phyloP scores from a whole-genome alignment of 2,329 filamentous ascomycete species.

The Pseudomassariella vexata region DNA sequence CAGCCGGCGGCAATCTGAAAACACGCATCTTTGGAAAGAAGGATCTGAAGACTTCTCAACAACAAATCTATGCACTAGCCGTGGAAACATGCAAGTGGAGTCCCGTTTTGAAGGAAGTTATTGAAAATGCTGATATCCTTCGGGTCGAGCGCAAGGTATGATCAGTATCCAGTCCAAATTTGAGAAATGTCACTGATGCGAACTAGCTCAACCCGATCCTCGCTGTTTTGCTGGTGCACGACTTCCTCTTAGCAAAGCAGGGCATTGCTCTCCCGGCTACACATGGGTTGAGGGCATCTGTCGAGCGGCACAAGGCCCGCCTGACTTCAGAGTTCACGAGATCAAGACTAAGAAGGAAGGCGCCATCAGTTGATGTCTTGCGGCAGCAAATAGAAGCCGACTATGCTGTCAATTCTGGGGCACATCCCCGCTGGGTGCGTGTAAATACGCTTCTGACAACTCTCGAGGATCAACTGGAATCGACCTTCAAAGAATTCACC shows the following conservation, averaged over 20 bases:
- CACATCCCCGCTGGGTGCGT: conserved; percentile 85
- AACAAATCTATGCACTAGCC: conserved; percentile 81
- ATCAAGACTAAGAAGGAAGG: conserved; percentile 65
- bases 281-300: conserved; percentile 69
- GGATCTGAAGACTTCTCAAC: conserved; percentile 68
- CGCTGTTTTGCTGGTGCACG: conserved; percentile 77
- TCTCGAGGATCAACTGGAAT: conserved; percentile 64
- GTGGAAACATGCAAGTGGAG: conserved; percentile 91
- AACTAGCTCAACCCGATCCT: conserved; percentile 72
- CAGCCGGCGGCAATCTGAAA: conserved; percentile 78
- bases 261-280: conserved; percentile 76
- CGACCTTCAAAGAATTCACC: conserved; percentile 64
- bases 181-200: no score
- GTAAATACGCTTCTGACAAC: conserved; percentile 74
- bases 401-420: conserved; percentile 38
- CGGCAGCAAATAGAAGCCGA: conserved; percentile 50
- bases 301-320: conserved; percentile 77
- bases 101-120: conserved; percentile 75
- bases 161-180: background rate
- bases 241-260: conserved; percentile 73
- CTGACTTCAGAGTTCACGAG: conserved; percentile 79
- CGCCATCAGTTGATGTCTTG: conserved; percentile 62
- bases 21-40: conserved; percentile 75
- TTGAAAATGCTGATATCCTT: conserved; percentile 73
- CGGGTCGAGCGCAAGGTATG: conserved; percentile 77